Percentiles rank a stretch among this genome's conserved stretches.
Conservation (phyloP, 805 yeast genomes). For the Isabelozyma heimii region DNA sequence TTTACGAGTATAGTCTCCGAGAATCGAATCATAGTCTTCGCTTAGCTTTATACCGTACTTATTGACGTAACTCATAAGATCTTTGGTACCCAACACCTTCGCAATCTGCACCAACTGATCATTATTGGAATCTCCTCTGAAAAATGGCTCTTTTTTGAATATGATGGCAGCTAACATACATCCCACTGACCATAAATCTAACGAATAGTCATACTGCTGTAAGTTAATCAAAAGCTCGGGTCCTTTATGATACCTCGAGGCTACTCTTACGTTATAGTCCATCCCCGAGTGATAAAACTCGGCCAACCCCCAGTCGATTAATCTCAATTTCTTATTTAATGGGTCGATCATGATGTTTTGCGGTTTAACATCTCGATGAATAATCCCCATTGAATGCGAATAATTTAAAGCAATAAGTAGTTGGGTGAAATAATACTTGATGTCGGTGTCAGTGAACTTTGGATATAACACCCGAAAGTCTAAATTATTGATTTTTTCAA, state of each 20-base stretch:
- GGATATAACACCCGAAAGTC: constrained; percentile 84
- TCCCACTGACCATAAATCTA: constrained; percentile 93
- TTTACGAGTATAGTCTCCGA: constrained; percentile 67
- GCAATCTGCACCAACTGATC: constrained; percentile 91
- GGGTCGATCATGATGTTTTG: constrained; percentile 96
- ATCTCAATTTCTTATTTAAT: constrained; percentile 59
- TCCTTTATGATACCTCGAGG: constrained; percentile 89
- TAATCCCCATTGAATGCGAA: constrained; percentile 92
- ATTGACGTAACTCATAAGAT: constrained; percentile 60
- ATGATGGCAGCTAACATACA: constrained; percentile 89
- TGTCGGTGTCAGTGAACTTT: constrained; percentile 68
- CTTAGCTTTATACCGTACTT: constrained; percentile 74
- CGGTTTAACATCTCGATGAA: constrained; percentile 95
- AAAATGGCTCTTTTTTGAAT: constrained; percentile 88
- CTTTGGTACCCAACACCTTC: constrained; percentile 83
- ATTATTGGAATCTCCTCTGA: constrained; percentile 85
- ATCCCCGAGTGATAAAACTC: constrained; percentile 88
- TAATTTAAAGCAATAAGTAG: constrained; percentile 81
- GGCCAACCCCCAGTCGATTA: constrained; percentile 95
- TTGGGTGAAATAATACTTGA: constrained; percentile 80
- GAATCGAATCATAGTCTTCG: constrained; percentile 70
- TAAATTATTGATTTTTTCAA: constrained; percentile 79
- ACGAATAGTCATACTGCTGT: constrained; percentile 85
- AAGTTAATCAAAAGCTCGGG: constrained; percentile 87
- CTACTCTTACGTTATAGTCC: constrained; percentile 91